Evolutionary conservation across 495 filamentous ascomycete genomes (phyloP).

Genomic region (Letharia lupina): DNA sequence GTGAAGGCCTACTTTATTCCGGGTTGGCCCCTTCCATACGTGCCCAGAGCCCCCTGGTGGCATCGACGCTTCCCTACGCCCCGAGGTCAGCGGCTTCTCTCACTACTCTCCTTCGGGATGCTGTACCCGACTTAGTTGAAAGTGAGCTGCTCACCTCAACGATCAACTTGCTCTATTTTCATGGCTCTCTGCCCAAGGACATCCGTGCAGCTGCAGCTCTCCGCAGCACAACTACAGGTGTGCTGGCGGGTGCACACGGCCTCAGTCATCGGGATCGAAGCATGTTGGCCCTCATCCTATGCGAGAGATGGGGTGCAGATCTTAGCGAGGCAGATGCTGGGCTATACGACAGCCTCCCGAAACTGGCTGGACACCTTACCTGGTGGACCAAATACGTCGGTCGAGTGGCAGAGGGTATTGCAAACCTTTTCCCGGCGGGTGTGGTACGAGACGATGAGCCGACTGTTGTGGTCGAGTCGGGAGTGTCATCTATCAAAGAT

Average conservation of each 20-base stretch:
- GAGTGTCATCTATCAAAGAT: background rate
- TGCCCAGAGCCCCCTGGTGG: constrained; percentile 55
- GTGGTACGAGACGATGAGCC: constrained; percentile 26
- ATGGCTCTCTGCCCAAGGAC: constrained; percentile 40
- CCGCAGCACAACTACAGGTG: constrained; percentile 60
- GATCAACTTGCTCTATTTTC: constrained; percentile 47
- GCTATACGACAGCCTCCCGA: constrained; percentile 40
- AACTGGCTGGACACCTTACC: constrained; percentile 38
- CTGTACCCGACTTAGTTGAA: constrained; percentile 35
- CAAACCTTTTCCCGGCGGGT: constrained; percentile 48
- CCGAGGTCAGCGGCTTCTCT: constrained; percentile 35
- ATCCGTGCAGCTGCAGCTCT: constrained; percentile 57
- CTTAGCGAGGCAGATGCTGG: constrained; percentile 46
- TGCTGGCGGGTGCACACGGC: constrained; percentile 58
- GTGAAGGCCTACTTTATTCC: constrained; percentile 72
- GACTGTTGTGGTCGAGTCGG: constrained; percentile 16
- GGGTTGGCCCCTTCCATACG: constrained; percentile 50
- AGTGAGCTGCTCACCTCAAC: constrained; percentile 23
- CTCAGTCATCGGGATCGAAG: constrained; percentile 64
- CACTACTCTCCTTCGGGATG: constrained; percentile 36
- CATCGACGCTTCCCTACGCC: constrained; percentile 48
- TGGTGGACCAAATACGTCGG: constrained; percentile 62
- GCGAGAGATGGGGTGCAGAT: constrained; percentile 65
- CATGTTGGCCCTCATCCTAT: constrained; percentile 63
- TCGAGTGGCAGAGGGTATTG: constrained; percentile 38